Evolutionary conservation across 208 protist species (phyloP).

Genomic region (Leishmania arabica): DNA sequence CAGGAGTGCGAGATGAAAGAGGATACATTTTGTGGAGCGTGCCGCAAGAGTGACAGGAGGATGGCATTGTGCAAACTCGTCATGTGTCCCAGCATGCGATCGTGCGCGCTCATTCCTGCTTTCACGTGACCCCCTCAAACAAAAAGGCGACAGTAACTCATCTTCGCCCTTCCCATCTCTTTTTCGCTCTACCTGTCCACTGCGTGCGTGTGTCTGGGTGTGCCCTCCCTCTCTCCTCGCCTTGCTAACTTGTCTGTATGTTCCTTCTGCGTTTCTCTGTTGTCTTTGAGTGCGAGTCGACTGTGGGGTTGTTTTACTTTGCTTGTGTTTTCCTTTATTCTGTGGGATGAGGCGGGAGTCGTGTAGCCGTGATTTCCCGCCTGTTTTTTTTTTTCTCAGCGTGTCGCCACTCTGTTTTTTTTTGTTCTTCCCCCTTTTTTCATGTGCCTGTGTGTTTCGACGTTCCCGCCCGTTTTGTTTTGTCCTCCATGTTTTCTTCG

Average conservation of each 20-base stretch:
- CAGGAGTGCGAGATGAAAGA: background rate
- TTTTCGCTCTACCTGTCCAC: background rate
- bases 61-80: background rate
- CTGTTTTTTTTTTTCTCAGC: background rate
- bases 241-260: background rate
- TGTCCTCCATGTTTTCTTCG: background rate
- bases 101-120: background rate
- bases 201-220: background rate
- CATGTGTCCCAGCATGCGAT: background rate
- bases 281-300: background rate
- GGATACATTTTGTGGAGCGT: background rate
- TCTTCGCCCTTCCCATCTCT: background rate
- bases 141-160: background rate
- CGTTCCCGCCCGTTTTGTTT: background rate
- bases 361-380: background rate
- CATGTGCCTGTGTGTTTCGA: background rate
- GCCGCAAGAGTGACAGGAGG: background rate
- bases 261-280: background rate
- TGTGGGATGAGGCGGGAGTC: no score
- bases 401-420: background rate
- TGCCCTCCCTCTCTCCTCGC: background rate
- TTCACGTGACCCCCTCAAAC: background rate
- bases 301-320: background rate
- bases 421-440: background rate
- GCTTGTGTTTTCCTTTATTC: background rate